Percentiles rank a stretch among this genome's conserved stretches.
Evolutionary conservation across 2,329 filamentous ascomycete species (phyloP).

Genomic region (Fusarium verticillioides): DNA sequence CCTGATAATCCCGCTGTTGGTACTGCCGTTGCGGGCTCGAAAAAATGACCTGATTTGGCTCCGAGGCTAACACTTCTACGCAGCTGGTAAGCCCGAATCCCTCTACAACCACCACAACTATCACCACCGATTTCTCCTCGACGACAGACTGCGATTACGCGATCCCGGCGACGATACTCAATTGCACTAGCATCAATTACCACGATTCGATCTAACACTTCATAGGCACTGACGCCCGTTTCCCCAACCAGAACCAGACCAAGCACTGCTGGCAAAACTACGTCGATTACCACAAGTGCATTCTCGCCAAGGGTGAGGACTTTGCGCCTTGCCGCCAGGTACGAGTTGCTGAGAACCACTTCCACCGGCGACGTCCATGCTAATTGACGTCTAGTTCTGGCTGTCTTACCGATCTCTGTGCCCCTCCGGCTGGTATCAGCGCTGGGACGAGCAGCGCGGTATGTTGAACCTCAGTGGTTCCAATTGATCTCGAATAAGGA

Average conservation of each 20-base stretch:
- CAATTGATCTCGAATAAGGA: conserved; percentile 28
- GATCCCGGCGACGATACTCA: conserved; percentile 41
- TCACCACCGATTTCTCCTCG: conserved; percentile 28
- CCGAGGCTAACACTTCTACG: conserved; percentile 56
- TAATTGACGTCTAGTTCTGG: conserved; percentile 76
- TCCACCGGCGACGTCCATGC: conserved; percentile 2
- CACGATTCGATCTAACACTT: conserved; percentile 32
- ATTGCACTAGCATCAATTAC: conserved; percentile 34
- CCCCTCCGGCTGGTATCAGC: conserved; percentile 90
- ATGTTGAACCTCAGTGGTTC: conserved; percentile 52
- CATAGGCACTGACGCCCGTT: conserved; percentile 96
- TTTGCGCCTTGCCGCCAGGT: conserved; percentile 98
- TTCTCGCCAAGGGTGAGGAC: conserved; percentile 97
- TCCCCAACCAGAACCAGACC: conserved; percentile 97
- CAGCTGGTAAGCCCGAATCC: conserved; percentile 56
- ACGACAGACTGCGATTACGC: conserved; percentile 29
- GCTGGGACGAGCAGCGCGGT: conserved; percentile 99
- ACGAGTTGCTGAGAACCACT: conserved; percentile 43
- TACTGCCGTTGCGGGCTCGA: conserved; percentile 43
- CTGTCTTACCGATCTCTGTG: conserved; percentile 97
- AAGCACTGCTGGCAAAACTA: conserved; percentile 99
- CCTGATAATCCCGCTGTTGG: conserved; percentile 52
- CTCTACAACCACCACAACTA: conserved; percentile 5
- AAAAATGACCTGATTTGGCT: conserved; percentile 52
- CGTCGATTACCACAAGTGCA: conserved; percentile 99